phyloP scores from a whole-genome alignment of 2,329 filamentous ascomycete species.

The Aspergillus sp. region DNA sequence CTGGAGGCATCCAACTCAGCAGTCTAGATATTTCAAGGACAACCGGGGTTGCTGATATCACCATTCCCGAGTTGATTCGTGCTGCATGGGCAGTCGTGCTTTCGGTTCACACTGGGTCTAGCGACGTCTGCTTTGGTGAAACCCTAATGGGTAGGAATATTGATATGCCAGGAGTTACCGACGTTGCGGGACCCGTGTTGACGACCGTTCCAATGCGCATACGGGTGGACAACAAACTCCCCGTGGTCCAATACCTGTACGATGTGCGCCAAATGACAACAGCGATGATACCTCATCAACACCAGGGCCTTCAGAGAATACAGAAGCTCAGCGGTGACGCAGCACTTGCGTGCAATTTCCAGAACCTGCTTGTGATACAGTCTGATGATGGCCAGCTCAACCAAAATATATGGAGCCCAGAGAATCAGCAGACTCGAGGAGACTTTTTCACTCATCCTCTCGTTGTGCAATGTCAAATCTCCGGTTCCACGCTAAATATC shows the following conservation, averaged over 20 bases:
- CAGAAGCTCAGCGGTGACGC: slow-evolving; percentile 54
- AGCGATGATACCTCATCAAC: slow-evolving; percentile 63
- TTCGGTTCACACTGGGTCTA: slow-evolving; percentile 47
- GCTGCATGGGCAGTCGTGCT: slow-evolving; percentile 55
- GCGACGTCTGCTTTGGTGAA: slow-evolving; percentile 56
- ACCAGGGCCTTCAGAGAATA: slow-evolving; percentile 57
- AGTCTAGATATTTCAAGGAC: slow-evolving; percentile 23
- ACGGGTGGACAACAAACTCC: slow-evolving; percentile 36
- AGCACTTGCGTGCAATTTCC: slow-evolving; percentile 46
- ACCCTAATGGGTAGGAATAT: slow-evolving; percentile 55
- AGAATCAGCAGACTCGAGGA: slow-evolving; percentile 56
- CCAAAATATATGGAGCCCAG: slow-evolving; percentile 29
- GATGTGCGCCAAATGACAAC: slow-evolving; percentile 58
- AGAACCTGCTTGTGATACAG: slow-evolving; percentile 49
- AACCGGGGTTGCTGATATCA: slow-evolving; percentile 30
- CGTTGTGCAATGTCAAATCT: slow-evolving; percentile 64
- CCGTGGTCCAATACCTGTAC: slow-evolving; percentile 53
- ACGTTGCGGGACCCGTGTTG: slow-evolving; percentile 47
- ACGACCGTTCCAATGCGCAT: slow-evolving; percentile 41
- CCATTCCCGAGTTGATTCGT: slow-evolving; percentile 52
- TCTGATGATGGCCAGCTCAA: slow-evolving; percentile 24
- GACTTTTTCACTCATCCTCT: slow-evolving; percentile 60
- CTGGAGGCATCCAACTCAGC: slow-evolving; percentile 26
- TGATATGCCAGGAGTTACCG: slow-evolving; percentile 49
- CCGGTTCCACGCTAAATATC: slow-evolving; percentile 54